Conservation (phyloP, 2,329 filamentous ascomycete genomes). For the Chalara sp. region DNA sequence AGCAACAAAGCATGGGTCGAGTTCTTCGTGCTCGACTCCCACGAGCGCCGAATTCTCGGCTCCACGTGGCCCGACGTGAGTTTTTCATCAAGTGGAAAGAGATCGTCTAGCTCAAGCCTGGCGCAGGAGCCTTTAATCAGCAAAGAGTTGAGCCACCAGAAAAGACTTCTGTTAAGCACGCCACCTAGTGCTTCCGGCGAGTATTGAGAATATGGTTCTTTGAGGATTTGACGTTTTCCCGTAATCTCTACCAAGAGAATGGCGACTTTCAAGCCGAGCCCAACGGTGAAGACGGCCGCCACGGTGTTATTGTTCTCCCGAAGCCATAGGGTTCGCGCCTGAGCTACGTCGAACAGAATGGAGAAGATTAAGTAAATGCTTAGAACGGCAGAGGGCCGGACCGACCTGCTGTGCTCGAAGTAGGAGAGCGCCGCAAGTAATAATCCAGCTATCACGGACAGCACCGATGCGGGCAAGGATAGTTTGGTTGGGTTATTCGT, state of each 20-base stretch:
- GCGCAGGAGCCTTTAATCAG: conserved; percentile 26
- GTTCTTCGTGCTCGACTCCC: conserved; percentile 9
- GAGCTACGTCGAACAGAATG: conserved; percentile 3
- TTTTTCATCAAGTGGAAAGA: conserved; percentile 16
- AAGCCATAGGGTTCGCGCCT: conserved; percentile 4
- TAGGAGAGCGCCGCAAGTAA: conserved; percentile 1
- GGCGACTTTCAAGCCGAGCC: conserved; percentile 13
- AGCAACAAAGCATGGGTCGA: too few species aligned
- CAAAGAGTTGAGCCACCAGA: conserved; percentile 31
- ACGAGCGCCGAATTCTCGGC: conserved; percentile 6
- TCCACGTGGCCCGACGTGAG: conserved; percentile 8
- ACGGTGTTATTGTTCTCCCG: conserved; percentile 16
- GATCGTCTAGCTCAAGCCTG: conserved; percentile 25
- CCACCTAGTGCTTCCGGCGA: conserved; percentile 26
- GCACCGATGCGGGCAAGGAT: conserved; percentile 8
- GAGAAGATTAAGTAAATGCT: conserved; percentile 7
- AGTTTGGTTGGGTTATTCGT: conserved; percentile 9
- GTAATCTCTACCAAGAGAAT: conserved; percentile 17
- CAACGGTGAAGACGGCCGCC: conserved; percentile 8
- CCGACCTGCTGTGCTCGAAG: conserved; percentile 3
- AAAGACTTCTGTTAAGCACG: conserved; percentile 28
- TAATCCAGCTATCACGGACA: too few species aligned
- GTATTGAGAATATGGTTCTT: conserved; percentile 10
- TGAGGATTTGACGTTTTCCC: conserved; percentile 13
- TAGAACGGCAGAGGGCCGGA: conserved; percentile 5